phyloP scores from a whole-genome alignment of 2,329 filamentous ascomycete species.

The Colletotrichum endophyticum region DNA sequence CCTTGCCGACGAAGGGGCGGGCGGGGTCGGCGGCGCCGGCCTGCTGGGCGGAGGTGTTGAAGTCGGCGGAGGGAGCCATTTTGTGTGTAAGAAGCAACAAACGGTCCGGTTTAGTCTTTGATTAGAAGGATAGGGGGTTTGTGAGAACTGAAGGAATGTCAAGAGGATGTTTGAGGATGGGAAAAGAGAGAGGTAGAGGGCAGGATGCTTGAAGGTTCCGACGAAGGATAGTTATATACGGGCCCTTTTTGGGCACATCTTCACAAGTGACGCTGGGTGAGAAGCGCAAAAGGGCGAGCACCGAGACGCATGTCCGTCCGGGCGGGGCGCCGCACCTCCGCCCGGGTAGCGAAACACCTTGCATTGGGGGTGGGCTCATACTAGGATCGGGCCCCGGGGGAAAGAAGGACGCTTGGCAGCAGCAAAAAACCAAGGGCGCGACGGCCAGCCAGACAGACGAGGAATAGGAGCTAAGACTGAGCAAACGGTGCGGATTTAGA shows the following conservation, averaged over 20 bases:
- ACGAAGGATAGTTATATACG: slow-evolving; percentile 12
- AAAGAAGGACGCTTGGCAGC: background rate
- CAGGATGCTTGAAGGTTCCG: background rate
- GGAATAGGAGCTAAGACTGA: background rate
- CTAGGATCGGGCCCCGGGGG: slow-evolving; percentile 11
- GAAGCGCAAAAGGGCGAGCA: background rate
- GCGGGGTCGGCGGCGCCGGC: slow-evolving; percentile 29
- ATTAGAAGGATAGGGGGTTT: background rate
- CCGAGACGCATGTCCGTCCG: slow-evolving; percentile 19
- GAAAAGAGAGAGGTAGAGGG: rapidly evolving
- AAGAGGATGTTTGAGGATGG: background rate
- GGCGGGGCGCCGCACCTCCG: slow-evolving; percentile 14
- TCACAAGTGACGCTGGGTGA: background rate
- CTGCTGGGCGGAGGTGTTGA: slow-evolving; percentile 9
- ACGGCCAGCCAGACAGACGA: background rate
- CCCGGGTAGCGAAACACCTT: slow-evolving; percentile 14
- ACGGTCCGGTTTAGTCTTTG: background rate
- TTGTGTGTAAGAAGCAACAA: background rate
- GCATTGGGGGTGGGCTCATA: slow-evolving; percentile 7
- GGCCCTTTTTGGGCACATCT: background rate
- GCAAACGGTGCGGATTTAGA: background rate
- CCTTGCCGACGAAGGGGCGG: slow-evolving; percentile 52
- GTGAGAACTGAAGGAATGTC: background rate
- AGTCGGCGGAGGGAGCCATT: slow-evolving; percentile 33
- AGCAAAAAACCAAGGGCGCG: background rate